Evolutionary conservation across 306 rosid genomes (phyloP).

Genomic region (Cotoneaster glaucophyllus): DNA sequence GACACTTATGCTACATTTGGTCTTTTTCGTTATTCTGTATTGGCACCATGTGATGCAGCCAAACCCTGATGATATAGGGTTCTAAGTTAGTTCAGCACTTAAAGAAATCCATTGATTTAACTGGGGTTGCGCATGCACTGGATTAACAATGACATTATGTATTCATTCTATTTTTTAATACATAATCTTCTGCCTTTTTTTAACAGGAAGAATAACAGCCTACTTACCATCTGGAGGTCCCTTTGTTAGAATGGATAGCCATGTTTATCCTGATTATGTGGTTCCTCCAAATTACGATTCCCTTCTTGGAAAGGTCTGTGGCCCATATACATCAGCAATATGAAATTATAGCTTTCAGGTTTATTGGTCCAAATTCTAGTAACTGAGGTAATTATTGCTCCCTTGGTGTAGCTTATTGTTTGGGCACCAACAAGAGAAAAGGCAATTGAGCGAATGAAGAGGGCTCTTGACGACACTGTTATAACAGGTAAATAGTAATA

Average conservation of each 20-base stretch:
- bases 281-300: slow-evolving; percentile 99
- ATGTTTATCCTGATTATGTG: slow-evolving; percentile 89
- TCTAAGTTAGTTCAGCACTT: neutral
- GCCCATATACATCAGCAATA: neutral
- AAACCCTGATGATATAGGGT: neutral
- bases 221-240: slow-evolving; percentile 98
- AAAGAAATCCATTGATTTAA: neutral
- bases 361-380: neutral
- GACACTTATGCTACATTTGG: neutral
- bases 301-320: slow-evolving; percentile 84
- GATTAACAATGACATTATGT: neutral
- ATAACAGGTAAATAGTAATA: slow-evolving; percentile 58
- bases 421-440: slow-evolving; percentile 99
- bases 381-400: slow-evolving; percentile 7
- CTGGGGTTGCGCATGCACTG: neutral
- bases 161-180: neutral
- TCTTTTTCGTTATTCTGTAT: neutral
- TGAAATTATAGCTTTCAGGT: neutral
- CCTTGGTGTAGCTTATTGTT: slow-evolving; percentile 64
- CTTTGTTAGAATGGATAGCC: slow-evolving; percentile 99
- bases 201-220: slow-evolving; percentile 90
- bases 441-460: slow-evolving; percentile 94
- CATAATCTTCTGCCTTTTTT: neutral
- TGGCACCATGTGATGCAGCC: neutral
- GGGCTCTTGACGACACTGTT: slow-evolving; percentile 91